Evolutionary conservation across 2,329 filamentous ascomycete genomes (phyloP).

Genomic region (Penicillium polonicum): DNA sequence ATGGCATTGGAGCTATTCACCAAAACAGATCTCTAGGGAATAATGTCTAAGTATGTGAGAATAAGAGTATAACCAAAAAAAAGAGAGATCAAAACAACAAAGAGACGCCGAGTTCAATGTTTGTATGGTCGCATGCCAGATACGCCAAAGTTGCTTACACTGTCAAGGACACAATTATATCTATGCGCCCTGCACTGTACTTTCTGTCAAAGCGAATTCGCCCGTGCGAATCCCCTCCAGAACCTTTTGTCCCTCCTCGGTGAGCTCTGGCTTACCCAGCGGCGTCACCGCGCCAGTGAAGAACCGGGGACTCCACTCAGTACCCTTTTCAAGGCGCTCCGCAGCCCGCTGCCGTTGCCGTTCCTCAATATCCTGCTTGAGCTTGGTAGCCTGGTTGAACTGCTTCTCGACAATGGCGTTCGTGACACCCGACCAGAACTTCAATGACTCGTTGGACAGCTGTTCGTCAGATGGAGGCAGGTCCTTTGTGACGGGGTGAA

Average conservation of each 20-base stretch:
- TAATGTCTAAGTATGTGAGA: slow-evolving; percentile 21
- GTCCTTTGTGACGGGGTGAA: slow-evolving; percentile 74
- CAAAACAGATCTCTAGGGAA: background rate
- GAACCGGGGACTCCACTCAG: slow-evolving; percentile 81
- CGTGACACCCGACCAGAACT: slow-evolving; percentile 85
- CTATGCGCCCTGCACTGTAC: slow-evolving; percentile 36
- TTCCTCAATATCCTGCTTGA: slow-evolving; percentile 93
- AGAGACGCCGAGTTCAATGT: slow-evolving; percentile 16
- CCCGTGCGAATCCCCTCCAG: slow-evolving; percentile 57
- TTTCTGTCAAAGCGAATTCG: slow-evolving; percentile 50
- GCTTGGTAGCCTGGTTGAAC: slow-evolving; percentile 75
- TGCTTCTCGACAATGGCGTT: slow-evolving; percentile 80
- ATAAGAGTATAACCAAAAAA: slow-evolving; percentile 2
- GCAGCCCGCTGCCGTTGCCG: slow-evolving; percentile 80
- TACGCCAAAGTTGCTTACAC: slow-evolving; percentile 23
- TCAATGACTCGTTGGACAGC: slow-evolving; percentile 83
- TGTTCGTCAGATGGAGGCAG: slow-evolving; percentile 76
- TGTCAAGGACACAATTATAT: slow-evolving; percentile 10
- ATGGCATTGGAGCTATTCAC: background rate
- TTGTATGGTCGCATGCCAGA: slow-evolving; percentile 25
- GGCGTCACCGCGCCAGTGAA: slow-evolving; percentile 67
- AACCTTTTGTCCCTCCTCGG: slow-evolving; percentile 58
- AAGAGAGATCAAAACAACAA: background rate
- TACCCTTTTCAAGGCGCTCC: slow-evolving; percentile 67
- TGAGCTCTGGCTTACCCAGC: slow-evolving; percentile 62